Conservation (phyloP, 1,284 basidiomycete genomes). For the Lentinula novae-zelandiae region DNA sequence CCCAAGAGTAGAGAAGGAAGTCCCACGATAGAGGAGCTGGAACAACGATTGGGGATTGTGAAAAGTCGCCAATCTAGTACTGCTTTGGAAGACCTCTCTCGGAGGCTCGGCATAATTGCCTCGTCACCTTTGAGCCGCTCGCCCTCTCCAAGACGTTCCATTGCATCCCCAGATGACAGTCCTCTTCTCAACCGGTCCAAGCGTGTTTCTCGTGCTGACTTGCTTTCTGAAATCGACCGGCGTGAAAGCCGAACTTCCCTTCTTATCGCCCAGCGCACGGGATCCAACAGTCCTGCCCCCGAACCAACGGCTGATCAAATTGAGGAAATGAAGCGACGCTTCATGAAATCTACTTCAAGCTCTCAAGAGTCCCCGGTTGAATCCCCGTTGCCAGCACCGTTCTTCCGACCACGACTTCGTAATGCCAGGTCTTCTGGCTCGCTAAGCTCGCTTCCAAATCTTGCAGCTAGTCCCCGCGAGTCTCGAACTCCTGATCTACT, state of each 20-base stretch:
- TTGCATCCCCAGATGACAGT: conserved; percentile 21
- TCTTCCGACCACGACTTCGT: conserved; percentile 20
- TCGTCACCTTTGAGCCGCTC: conserved; percentile 20
- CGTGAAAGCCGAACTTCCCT: neutral
- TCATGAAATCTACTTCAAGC: conserved; percentile 34
- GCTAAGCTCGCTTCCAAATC: conserved; percentile 17
- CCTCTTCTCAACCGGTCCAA: conserved; percentile 27
- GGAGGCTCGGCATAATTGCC: conserved; percentile 44
- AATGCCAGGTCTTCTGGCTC: conserved; percentile 24
- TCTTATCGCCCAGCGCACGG: conserved; percentile 1
- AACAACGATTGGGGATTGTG: conserved; percentile 41
- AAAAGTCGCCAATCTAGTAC: conserved; percentile 61
- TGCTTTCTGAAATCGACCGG: neutral
- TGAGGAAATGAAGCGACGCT: conserved; percentile 62
- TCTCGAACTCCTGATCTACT: conserved; percentile 54
- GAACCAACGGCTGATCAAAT: conserved; percentile 48
- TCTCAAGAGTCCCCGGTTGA: conserved; percentile 23
- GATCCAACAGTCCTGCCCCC: conserved; percentile 13
- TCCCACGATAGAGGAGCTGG: conserved; percentile 53
- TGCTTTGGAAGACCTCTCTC: conserved; percentile 48
- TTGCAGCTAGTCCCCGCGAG: conserved; percentile 15
- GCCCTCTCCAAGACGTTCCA: conserved; percentile 14
- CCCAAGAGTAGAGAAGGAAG: conserved; percentile 42
- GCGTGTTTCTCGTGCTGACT: conserved; percentile 18
- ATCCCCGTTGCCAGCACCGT: conserved; percentile 18